These are phyloP conservation scores for Capsicum baccatum DNA, from an alignment of 257 asterid genomes.

Conservation along the genomic window DNA sequence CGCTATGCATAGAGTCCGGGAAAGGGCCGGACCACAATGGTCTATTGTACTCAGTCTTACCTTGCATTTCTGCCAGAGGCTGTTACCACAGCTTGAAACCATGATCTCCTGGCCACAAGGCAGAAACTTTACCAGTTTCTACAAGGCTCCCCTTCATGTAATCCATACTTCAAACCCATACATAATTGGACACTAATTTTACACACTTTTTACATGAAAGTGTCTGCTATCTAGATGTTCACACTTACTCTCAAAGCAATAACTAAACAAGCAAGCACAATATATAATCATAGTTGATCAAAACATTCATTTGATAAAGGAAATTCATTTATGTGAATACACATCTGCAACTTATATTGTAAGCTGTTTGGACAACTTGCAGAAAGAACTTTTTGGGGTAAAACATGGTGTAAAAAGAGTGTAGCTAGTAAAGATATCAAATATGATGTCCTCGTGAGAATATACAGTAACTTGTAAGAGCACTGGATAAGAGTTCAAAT, in stretches of 20 bases:
- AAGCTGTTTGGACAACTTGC: not conserved
- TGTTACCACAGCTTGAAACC: too few relatives aligned
- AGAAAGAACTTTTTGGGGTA: not conserved
- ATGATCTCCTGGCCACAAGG: too few relatives aligned
- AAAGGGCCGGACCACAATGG: too few relatives aligned
- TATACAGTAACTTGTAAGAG: not conserved
- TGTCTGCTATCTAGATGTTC: not conserved
- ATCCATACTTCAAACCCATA: not conserved
- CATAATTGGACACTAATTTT: not conserved
- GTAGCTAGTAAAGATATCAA: too few relatives aligned
- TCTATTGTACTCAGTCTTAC: too few relatives aligned
- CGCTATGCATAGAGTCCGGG: too few relatives aligned
- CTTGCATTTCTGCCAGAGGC: too few relatives aligned
- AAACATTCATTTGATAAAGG: not conserved
- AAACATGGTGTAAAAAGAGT: not conserved
- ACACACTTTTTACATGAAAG: not conserved
- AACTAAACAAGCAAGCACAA: not conserved
- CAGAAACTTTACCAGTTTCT: too few relatives aligned
- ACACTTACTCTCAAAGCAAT: conserved; percentile 23
- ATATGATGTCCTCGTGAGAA: too few relatives aligned
- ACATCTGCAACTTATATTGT: not conserved
- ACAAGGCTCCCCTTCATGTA: too few relatives aligned
- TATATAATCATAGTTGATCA: not conserved
- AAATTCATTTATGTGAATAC: not conserved
- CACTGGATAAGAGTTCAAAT: too few relatives aligned